Conservation (phyloP, 139 green algal species). For the Chlamydomonas schloesseri region DNA sequence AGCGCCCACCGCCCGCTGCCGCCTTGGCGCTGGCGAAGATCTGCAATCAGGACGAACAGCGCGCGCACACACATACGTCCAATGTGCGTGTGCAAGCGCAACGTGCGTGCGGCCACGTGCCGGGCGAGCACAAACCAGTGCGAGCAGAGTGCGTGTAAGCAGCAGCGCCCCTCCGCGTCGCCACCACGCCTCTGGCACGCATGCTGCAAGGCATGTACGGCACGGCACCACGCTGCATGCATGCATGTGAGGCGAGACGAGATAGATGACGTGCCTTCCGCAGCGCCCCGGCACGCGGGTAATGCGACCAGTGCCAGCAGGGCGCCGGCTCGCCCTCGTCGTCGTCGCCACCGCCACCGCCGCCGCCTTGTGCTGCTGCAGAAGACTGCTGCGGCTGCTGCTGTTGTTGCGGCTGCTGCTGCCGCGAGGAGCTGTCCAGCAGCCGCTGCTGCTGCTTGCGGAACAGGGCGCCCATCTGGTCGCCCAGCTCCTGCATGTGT, state of each 20-base stretch:
- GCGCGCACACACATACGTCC: background rate
- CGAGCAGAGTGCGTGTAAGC: too few relatives aligned
- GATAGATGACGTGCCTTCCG: background rate
- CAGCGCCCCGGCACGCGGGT: background rate
- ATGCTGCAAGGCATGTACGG: too few relatives aligned
- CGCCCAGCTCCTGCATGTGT: background rate
- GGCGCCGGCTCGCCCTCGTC: background rate
- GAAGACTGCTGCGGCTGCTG: background rate
- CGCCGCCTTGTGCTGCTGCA: background rate
- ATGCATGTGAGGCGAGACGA: too few relatives aligned
- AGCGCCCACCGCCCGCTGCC: too few relatives aligned
- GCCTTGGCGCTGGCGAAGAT: too few relatives aligned
- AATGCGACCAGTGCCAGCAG: conserved; percentile 1
- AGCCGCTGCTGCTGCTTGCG: background rate
- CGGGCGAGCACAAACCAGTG: too few relatives aligned
- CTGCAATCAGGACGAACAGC: background rate
- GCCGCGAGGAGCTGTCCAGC: background rate
- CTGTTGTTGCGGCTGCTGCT: background rate
- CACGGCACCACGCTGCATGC: background rate
- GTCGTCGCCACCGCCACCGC: background rate
- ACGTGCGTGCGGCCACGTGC: too few relatives aligned
- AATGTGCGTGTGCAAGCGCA: background rate
- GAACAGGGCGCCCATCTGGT: too few relatives aligned
- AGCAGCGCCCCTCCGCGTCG: too few relatives aligned
- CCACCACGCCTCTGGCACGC: too few relatives aligned